Base-by-base conservation (phyloP, 2,329 filamentous ascomycete species). In the Ascochyta clinopodiicola region DNA sequence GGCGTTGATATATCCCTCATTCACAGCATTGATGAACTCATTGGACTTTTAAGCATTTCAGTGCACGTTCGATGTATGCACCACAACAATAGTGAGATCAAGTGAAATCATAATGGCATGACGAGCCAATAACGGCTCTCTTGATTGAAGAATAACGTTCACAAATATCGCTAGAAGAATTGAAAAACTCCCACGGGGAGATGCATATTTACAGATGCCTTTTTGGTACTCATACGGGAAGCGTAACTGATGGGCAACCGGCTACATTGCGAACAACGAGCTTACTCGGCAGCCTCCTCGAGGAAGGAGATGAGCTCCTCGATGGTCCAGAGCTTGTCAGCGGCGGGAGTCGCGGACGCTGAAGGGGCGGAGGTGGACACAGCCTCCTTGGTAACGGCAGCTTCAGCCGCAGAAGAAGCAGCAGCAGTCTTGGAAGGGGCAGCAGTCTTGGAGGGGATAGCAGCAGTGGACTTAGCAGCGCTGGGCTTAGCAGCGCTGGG, bases 171-270 rank as follows among this genome's bases (percentile, higher is more conserved):
- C 46, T 55, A 37, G 21, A 31, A 55, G 52, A 55, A 55, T 55
- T 22, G 52, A 55, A 55, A 44, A 17, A 35, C 52, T 55, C 52
- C 46, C 52, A 32, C 52, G 22, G 46, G 52, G 52, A 55, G 52
- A 39, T 50, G 42, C 52, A 50, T 55, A 55, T 55, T 25, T 55
- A 55, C 52, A 55, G 46, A 50, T 55, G 52, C 46, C 45, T 55
- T 45, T 36, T 50, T 35, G 46, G 19, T 45, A 45, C 44, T 45
- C 52, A 46, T 39, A 25, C 40, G 46, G 40, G 45, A 55, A 44
- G 31, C 46, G 36, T 55, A 21, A 49, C 36, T 35, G 46, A 12
- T 35, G 36, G 46, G 36, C 31, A 40, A 42, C 40, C 45, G 40
- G 40, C 9, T 42, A 31, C 6, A 15, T 50, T n/a, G 15, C 40